Evolutionary conservation across 2,329 filamentous ascomycete species (phyloP).

Genomic region (Nigrospora osmanthi): DNA sequence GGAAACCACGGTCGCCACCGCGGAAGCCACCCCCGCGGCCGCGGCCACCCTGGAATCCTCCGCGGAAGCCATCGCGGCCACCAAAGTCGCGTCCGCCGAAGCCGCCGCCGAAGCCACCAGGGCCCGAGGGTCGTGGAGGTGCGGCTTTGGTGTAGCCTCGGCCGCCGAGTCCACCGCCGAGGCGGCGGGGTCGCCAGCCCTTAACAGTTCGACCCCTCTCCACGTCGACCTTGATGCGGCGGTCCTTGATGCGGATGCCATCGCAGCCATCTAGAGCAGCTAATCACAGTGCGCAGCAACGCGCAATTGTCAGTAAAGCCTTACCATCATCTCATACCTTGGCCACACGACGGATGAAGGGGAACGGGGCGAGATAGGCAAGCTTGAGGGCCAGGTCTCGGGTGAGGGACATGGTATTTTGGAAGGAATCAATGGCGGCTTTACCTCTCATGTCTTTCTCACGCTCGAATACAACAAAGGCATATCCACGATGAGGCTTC

Average conservation of each 20-base stretch:
- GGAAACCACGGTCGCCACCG: constrained; percentile 27
- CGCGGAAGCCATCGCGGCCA: constrained; percentile 49
- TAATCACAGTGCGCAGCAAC: constrained; percentile 53
- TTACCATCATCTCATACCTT: constrained; percentile 47
- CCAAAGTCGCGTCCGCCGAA: constrained; percentile 51
- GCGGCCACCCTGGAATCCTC: constrained; percentile 43
- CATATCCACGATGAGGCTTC: constrained; percentile 82
- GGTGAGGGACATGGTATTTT: constrained; percentile 31
- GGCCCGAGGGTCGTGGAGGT: constrained; percentile 62
- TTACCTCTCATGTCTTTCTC: constrained; percentile 99
- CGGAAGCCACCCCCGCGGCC: constrained; percentile 27
- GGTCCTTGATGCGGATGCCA: constrained; percentile 86
- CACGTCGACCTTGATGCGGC: constrained; percentile 88
- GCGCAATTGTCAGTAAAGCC: constrained; percentile 61
- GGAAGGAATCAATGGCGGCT: constrained; percentile 34
- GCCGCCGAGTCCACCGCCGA: constrained; percentile 87
- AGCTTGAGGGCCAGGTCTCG: constrained; percentile 51
- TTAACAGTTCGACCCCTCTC: constrained; percentile 91
- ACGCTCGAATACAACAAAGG: constrained; percentile 92
- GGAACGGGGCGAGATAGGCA: constrained; percentile 36
- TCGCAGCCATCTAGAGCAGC: constrained; percentile 83
- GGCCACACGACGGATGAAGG: constrained; percentile 5
- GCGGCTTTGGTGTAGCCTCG: constrained; percentile 84
- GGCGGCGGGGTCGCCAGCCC: constrained; percentile 85
- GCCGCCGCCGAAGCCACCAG: constrained; percentile 49